Base-by-base conservation (phyloP, 2,329 filamentous ascomycete genomes). In the Knoxdaviesia proteae region DNA sequence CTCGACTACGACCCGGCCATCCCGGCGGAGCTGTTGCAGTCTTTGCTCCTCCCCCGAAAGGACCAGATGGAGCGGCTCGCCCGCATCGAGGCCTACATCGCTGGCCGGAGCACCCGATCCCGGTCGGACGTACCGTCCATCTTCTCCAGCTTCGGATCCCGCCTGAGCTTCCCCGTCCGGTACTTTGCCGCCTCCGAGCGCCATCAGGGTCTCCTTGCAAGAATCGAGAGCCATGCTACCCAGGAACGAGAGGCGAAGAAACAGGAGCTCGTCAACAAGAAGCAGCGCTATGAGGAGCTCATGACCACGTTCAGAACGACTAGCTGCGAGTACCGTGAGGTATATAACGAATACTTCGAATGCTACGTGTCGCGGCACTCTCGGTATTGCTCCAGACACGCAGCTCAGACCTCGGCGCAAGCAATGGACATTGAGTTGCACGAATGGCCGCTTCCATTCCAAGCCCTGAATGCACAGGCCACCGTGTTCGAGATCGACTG, bases 1-100 rank as follows among this genome's bases (percentile, higher is more conserved):
- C 6, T 5, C 0, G 52, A 69, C 0, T 78, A 71, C 46, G 51
- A 60, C 6, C 58, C 65, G 0, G 62, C 62, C 4, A 51, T 78
- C 1, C 58, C 61, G 0, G 7, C 42, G 0, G 38, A 48, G 0
- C 43, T 68, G 0, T 58, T 70, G 3, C 54, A 65, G 30, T 58
- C 54, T 2, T 55, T 77, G 0, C 44, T 68, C 0, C 53, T 77
- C 1, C 61, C 62, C 0, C 54, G 55, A 1, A 56, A 53, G 30
- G 38, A 35, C 0, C 63, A 75, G 9, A 60, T 74, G 60, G 39
- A 58, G 33, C 58, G 68, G 11, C 51, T 77, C 0, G 8, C 38
- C 6, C 32, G 37, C 0, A 49, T 71, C 1, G 72, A 78, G 49
- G n/a, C 41, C 0, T 68, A 78, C 35, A 20, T 47, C 33, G 5